These are phyloP conservation scores for Linum trigynum DNA, from an alignment of 345 rosid species.

Conservation along the genomic window DNA sequence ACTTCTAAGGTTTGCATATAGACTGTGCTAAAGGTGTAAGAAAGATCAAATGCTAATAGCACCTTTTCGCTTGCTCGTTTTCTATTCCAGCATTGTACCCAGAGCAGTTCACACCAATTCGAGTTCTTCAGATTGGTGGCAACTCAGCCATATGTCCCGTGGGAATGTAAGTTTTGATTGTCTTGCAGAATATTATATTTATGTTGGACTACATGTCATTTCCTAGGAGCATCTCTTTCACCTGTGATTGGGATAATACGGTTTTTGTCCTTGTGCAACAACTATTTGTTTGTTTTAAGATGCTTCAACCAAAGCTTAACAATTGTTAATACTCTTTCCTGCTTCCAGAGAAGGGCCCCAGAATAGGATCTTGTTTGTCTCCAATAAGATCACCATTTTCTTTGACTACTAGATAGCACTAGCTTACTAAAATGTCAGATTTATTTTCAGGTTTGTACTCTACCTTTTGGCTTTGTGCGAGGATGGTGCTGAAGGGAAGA, in stretches of 20 bases:
- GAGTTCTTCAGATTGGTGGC: constrained; percentile 75
- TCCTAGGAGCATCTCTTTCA: no score
- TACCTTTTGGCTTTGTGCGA: constrained; percentile 70
- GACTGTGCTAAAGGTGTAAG: constrained; percentile 1
- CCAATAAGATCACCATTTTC: no score
- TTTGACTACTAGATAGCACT: no score
- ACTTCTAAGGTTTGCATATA: constrained; percentile 2
- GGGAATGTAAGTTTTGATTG: constrained; percentile 46
- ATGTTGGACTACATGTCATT: background rate
- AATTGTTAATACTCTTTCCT: no score
- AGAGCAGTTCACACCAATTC: constrained; percentile 59
- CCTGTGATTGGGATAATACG: no score
- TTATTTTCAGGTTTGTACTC: constrained; percentile 55
- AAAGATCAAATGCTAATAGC: background rate
- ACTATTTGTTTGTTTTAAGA: no score
- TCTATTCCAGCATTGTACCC: constrained; percentile 53
- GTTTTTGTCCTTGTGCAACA: no score
- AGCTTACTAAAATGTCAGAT: background rate
- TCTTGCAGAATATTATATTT: background rate
- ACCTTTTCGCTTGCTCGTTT: constrained; percentile 3
- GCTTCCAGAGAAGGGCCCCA: no score
- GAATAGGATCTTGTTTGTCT: no score
- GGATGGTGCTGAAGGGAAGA: constrained; percentile 54
- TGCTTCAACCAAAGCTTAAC: no score
- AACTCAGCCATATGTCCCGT: constrained; percentile 65